A percentile compares a stretch with the other conserved stretches of the same genome.
Conservation (phyloP, 1,284 basidiomycete genomes). For the Coniferiporia sulphurascens region DNA sequence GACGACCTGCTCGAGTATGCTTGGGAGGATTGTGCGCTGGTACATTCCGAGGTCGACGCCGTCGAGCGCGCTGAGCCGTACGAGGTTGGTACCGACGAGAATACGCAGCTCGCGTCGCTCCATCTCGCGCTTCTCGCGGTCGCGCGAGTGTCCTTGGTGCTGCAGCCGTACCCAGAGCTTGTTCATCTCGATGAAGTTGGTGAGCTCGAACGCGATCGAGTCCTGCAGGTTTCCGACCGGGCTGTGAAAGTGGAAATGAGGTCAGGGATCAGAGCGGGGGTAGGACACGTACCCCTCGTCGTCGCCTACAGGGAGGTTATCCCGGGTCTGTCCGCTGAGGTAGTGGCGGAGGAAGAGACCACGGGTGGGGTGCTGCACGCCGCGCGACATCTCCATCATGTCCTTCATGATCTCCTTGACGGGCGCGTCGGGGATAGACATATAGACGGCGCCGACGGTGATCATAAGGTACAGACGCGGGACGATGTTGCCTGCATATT, state of each 20-base stretch:
- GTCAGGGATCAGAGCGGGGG: not conserved
- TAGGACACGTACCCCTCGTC: constrained; percentile 66
- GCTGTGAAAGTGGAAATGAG: constrained; percentile 36
- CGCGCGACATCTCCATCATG: constrained; percentile 98
- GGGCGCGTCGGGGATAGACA: constrained; percentile 77
- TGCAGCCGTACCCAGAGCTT: constrained; percentile 97
- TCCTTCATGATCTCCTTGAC: constrained; percentile 99
- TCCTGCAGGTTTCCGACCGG: constrained; percentile 86
- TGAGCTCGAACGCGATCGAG: constrained; percentile 90
- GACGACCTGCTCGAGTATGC: constrained; percentile 90
- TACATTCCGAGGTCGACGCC: constrained; percentile 93
- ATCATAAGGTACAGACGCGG: constrained; percentile 97
- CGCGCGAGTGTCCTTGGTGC: constrained; percentile 89
- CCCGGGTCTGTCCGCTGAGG: constrained; percentile 36
- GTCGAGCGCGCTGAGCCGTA: constrained; percentile 87
- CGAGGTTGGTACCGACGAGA: constrained; percentile 92
- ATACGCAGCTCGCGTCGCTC: constrained; percentile 91
- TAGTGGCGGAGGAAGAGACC: constrained; percentile 93
- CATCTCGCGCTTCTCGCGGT: constrained; percentile 92
- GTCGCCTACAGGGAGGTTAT: constrained; percentile 79
- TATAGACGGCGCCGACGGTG: constrained; percentile 56
- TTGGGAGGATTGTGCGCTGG: constrained; percentile 76
- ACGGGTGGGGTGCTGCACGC: constrained; percentile 89
- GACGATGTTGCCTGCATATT: constrained; percentile 93
- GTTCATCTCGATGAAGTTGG: constrained; percentile 99